A percentile compares a stretch with the other conserved stretches of the same genome.
These are phyloP conservation scores for Magnaporthales sp. DNA, from an alignment of 2,329 filamentous ascomycete genomes.

Conservation along the genomic window DNA sequence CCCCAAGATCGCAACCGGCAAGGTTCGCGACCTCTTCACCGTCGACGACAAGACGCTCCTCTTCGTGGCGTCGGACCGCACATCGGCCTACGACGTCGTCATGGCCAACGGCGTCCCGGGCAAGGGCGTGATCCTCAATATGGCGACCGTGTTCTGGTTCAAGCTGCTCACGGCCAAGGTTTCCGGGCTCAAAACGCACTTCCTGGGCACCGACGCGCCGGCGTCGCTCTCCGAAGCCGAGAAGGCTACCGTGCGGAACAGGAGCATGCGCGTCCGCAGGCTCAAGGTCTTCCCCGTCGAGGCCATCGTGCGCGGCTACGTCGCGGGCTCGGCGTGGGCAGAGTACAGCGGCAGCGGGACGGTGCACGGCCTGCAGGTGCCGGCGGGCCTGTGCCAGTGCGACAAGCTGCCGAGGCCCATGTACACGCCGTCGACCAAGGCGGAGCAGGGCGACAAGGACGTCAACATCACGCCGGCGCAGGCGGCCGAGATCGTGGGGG, in stretches of 20 bases:
- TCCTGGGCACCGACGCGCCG: slow-evolving; percentile 36
- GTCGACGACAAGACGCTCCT: slow-evolving; percentile 19
- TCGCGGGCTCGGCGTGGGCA: slow-evolving; percentile 76
- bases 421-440: slow-evolving; percentile 77
- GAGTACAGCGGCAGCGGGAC: slow-evolving; percentile 67
- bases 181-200: slow-evolving; percentile 42
- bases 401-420: slow-evolving; percentile 60
- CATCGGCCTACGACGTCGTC: slow-evolving; percentile 92
- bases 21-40: slow-evolving; percentile 21
- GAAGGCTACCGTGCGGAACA: slow-evolving; percentile 44
- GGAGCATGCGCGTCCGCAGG: slow-evolving; percentile 70
- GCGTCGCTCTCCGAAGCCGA: slow-evolving; percentile 28
- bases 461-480: slow-evolving; percentile 74
- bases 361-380: slow-evolving; percentile 67
- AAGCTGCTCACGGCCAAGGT: slow-evolving; percentile 31
- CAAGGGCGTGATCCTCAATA: slow-evolving; percentile 44
- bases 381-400: slow-evolving; percentile 60
- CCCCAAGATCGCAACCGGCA: slow-evolving; percentile 21
- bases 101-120: slow-evolving; percentile 58
- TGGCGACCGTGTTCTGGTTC: slow-evolving; percentile 45
- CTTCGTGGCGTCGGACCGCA: slow-evolving; percentile 58
- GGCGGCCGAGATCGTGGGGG: slow-evolving; percentile 55
- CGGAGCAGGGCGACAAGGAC: slow-evolving; percentile 67
- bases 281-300: slow-evolving; percentile 71
- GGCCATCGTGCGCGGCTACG: slow-evolving; percentile 82